Base-by-base conservation (phyloP, 1,284 basidiomycete species). In the Athelia psychrophila region DNA sequence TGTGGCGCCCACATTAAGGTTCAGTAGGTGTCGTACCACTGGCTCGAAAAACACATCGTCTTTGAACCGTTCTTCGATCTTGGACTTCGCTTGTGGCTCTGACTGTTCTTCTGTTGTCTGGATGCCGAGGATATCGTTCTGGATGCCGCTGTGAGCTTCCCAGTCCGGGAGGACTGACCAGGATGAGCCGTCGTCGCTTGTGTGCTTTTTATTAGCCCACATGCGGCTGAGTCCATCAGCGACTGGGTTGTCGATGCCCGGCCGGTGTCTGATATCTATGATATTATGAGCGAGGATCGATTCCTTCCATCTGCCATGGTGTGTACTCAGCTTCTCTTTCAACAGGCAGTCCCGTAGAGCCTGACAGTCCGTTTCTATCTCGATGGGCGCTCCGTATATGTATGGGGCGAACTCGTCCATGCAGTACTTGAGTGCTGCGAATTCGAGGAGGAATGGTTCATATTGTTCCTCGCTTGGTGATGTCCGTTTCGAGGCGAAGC, bases 311-410 rank as follows among this genome's bases (percentile, higher is more conserved):
- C 44, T 6, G 16, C 22, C n/a, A 23, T 46, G 44, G 19, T 23
- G 19, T 10, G 44, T 24, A 23, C n/a, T 46, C 16, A 46, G 6
- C 24, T n/a, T 24, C 10, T 46, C 44, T 27, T 46, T 46, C 5
- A 46, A 10, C 10, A 46, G 44, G 22, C 19, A 27, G 44, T 46
- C 12, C 48, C 22, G 38, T 16, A 56, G 19, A 9, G 54, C 40
- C 33, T 54, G 44, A 53, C 60, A 63, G 50, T 64, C 61, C 1
- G 56, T 63, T 32, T 54, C 53, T 0, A 63, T 20, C 12, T 60
- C 59, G 12, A 55, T 56, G 2, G 53, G 56, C 10, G 50, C 51
- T 0, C 57, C 58, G 33, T 35, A 55, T 2, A 60, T 61, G 22
- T 9, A 25, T 47, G 27, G 50, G 44, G n/a, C 51, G 35, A 57